These are phyloP conservation scores for Sphaerulina vaccinii DNA, from an alignment of 2,329 filamentous ascomycete genomes.

Conservation along the genomic window DNA sequence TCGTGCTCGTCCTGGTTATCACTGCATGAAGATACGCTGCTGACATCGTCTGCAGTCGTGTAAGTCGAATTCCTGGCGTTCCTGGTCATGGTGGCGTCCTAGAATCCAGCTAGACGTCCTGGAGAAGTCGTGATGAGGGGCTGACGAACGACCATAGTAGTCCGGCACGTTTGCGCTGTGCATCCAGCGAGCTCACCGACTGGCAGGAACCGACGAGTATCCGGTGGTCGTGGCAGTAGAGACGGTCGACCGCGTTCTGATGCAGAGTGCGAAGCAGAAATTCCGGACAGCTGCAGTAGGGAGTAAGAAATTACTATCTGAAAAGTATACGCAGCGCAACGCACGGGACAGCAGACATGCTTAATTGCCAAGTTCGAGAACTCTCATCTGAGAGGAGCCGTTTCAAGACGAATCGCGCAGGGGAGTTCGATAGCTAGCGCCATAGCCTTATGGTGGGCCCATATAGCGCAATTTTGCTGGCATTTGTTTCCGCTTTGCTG, in stretches of 20 bases:
- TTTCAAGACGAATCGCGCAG: constrained; percentile 13
- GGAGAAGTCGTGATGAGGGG: constrained; percentile 1
- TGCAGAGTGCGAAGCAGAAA: constrained; percentile 2
- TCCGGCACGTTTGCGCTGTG: background rate
- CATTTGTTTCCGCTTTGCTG: constrained; percentile 2
- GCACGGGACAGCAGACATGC: constrained; percentile 7
- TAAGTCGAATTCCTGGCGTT: constrained; percentile 7
- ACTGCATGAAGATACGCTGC: constrained; percentile 17
- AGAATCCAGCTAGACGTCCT: background rate
- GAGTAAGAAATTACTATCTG: constrained; percentile 4
- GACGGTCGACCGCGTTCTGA: constrained; percentile 1
- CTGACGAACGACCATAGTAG: constrained; percentile 6
- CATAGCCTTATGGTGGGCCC: constrained; percentile 5
- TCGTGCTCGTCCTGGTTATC: constrained; percentile 17
- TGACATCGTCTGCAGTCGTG: constrained; percentile 6
- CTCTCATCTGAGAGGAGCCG: constrained; percentile 6
- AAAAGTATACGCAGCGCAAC: constrained; percentile 2
- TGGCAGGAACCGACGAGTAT: background rate
- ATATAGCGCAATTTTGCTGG: constrained; percentile 4
- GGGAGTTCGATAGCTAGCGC: constrained; percentile 1
- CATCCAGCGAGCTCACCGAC: background rate
- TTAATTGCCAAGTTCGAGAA: constrained; percentile 8
- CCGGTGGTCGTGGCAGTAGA: background rate
- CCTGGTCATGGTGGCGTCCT: constrained; percentile 10
- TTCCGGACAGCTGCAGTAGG: constrained; percentile 2